Conservation (phyloP, 352 stramenopile genomes). For the Phytophthora citricola region DNA sequence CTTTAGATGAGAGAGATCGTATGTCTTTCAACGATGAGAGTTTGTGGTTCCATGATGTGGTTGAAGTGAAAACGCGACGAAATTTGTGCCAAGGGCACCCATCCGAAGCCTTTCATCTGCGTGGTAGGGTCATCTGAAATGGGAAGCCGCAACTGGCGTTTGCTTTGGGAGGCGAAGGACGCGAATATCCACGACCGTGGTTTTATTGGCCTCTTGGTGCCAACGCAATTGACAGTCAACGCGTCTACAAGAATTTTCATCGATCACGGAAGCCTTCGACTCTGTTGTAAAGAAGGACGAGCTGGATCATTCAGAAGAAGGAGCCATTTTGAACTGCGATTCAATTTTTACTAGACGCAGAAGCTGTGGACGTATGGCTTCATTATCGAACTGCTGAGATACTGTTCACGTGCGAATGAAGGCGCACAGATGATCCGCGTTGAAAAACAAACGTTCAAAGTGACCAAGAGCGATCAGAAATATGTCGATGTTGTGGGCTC, state of each 20-base stretch:
- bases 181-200: too few relatives aligned
- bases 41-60: too few relatives aligned
- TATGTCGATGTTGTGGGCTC: not conserved
- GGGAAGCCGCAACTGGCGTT: constrained; percentile 18
- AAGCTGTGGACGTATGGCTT: constrained; percentile 1
- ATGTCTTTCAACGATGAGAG: too few relatives aligned
- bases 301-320: not conserved
- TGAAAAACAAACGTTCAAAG: not conserved
- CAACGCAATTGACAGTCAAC: not conserved
- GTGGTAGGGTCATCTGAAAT: constrained; percentile 18
- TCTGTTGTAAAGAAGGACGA: not conserved
- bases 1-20: too few relatives aligned
- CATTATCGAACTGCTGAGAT: not conserved
- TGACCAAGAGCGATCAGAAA: not conserved
- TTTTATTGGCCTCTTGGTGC: not conserved
- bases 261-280: not conserved
- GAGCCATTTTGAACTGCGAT: not conserved
- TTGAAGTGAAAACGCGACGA: not conserved
- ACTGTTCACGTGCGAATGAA: constrained; percentile 4
- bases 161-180: too few relatives aligned
- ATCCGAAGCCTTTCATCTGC: not conserved
- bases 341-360: constrained; percentile 1
- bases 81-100: not conserved
- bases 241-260: not conserved
- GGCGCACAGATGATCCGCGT: constrained; percentile 9